Percentiles rank a stretch among this genome's conserved stretches.
phyloP scores from a whole-genome alignment of 768 basidiomycete species.

The Phaeolepiota aurea region DNA sequence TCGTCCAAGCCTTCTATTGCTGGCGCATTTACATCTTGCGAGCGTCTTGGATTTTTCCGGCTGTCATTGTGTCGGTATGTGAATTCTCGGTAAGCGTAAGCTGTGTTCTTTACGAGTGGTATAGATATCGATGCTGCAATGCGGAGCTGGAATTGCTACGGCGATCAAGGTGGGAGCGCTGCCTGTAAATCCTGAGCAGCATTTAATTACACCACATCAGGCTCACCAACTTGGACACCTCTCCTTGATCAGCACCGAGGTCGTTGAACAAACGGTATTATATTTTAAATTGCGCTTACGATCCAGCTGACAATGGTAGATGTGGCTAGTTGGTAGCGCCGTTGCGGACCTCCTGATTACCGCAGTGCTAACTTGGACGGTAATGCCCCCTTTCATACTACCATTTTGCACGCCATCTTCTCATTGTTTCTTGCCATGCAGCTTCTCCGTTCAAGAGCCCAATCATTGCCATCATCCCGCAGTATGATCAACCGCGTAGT shows the following conservation, averaged over 20 bases:
- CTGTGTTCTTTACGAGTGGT: background rate
- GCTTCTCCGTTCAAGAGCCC: background rate
- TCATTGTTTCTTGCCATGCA: background rate
- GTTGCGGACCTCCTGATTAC: background rate
- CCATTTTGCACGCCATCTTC: background rate
- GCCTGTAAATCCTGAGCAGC: too few species aligned
- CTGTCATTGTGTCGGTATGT: conserved; percentile 3
- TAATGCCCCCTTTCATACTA: too few species aligned
- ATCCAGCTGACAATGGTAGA: too few species aligned
- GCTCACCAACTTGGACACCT: background rate
- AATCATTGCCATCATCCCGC: background rate
- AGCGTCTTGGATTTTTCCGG: conserved; percentile 4
- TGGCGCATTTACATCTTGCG: conserved; percentile 11
- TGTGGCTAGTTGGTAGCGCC: background rate
- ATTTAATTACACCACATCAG: too few species aligned
- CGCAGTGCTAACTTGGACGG: background rate
- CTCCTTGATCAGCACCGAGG: background rate
- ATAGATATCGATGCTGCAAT: background rate
- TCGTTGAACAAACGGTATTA: background rate
- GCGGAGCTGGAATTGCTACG: background rate
- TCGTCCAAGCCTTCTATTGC: conserved; percentile 13
- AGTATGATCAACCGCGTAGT: background rate
- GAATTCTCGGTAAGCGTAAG: background rate
- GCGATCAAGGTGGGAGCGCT: background rate
- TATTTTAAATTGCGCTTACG: background rate